Base-by-base conservation (phyloP, 2,329 filamentous ascomycete genomes). In the Raffaelea albimanens region DNA sequence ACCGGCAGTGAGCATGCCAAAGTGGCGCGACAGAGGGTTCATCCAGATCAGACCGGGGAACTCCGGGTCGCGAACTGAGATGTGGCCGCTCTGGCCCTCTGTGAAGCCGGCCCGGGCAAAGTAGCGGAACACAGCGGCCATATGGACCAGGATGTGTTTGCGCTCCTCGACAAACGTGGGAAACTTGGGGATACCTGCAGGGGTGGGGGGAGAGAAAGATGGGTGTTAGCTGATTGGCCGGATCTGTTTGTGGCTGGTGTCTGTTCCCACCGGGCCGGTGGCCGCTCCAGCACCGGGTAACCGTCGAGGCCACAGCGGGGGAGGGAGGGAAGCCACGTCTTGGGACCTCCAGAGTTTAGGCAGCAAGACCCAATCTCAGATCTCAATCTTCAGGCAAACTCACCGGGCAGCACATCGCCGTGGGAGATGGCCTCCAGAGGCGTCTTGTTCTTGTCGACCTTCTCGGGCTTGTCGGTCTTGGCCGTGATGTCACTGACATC, bases 51-150 rank as follows among this genome's bases (percentile, higher is more conserved):
- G 69, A 50, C 76, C 67, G 0, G 67, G 65, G 54, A 76, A 67
- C 59, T 84, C 79, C 0, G 82, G 81, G 58, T 86, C 82, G 13
- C 81, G 71, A 2, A 85, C 76, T 14, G 69, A 75, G 53, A 87
- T 86, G 63, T 86, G 82, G 4, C 64, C 64, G n/a, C 63, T 61
- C 44, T 83, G 81, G 50, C 82, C 82, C 63, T 85, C 81, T 0
- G 73, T 75, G 62, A 76, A 83, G 50, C 76, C 77, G 57, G 77
- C 73, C 41, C 80, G 73, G 1, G 80, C 71, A 58, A 83, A 84
- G 54, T 80, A 71, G 18, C 82, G 76, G 63, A 85, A 85, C n/a
- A 76, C 77, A 9, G 76, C 74, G 4, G 81, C 80, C 72, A 83
- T 83, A 62, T 85, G 81, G 23, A 76, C 67, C 10, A 83, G 67